Percentiles rank a stretch among this genome's conserved stretches.
phyloP scores from a whole-genome alignment of 805 yeast genomes.

The Cyberlindnera japonica region DNA sequence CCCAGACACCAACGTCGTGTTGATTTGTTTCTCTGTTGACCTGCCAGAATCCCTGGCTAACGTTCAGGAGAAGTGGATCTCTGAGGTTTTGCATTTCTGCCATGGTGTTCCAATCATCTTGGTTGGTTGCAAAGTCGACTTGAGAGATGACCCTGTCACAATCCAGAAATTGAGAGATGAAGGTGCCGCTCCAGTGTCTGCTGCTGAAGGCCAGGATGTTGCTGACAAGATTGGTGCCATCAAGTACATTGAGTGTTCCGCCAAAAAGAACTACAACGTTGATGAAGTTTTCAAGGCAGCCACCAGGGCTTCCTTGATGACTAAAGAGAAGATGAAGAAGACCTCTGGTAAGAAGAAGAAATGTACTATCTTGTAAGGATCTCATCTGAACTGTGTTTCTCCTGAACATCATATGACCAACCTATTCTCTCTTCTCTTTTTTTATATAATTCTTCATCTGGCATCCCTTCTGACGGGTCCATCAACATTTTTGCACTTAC shows the following conservation, averaged over 20 bases:
- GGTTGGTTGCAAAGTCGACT: slow-evolving; percentile 89
- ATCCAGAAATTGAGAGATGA: slow-evolving; percentile 70
- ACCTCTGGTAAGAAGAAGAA: slow-evolving; percentile 45
- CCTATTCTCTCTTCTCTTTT: neutral
- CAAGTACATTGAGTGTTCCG: slow-evolving; percentile 88
- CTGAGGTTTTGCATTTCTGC: slow-evolving; percentile 91
- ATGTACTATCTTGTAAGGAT: slow-evolving; percentile 60
- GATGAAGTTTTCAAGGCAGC: slow-evolving; percentile 92
- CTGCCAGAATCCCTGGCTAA: slow-evolving; percentile 90
- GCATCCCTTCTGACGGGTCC: no score
- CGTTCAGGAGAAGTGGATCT: slow-evolving; percentile 94
- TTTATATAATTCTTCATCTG: neutral
- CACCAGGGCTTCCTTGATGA: slow-evolving; percentile 79
- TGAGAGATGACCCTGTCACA: slow-evolving; percentile 77
- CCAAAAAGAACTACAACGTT: slow-evolving; percentile 87
- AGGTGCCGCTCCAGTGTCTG: slow-evolving; percentile 75
- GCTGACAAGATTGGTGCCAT: slow-evolving; percentile 88
- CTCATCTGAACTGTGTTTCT: neutral
- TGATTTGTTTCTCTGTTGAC: slow-evolving; percentile 88
- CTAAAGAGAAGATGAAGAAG: slow-evolving; percentile 41
- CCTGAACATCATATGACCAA: neutral
- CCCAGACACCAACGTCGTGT: slow-evolving; percentile 88
- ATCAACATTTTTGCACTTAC: no score
- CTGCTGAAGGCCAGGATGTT: slow-evolving; percentile 80
- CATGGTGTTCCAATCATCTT: slow-evolving; percentile 90